A percentile compares a stretch with the other conserved stretches of the same genome.
phyloP scores from a whole-genome alignment of 2,329 filamentous ascomycete species.

The Aspergillus candidus region DNA sequence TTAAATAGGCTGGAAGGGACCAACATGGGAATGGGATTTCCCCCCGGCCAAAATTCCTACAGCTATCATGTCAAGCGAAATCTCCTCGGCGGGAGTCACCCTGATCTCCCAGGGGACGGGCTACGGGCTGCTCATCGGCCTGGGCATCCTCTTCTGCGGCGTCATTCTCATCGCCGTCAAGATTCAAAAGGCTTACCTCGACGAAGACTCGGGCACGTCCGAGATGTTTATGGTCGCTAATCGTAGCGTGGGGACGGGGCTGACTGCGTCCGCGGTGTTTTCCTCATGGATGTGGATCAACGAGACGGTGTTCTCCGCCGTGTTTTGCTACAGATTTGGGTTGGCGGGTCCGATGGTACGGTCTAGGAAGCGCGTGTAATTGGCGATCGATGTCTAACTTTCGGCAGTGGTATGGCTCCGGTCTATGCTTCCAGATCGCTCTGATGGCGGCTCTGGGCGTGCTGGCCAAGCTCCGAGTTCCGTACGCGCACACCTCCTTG shows the following conservation, averaged over 20 bases:
- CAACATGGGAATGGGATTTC: not conserved
- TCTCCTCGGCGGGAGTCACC: slow-evolving; percentile 5
- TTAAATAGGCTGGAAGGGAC: too few relatives aligned
- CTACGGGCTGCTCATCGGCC: slow-evolving; percentile 46
- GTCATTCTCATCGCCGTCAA: slow-evolving; percentile 44
- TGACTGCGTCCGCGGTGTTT: slow-evolving; percentile 35
- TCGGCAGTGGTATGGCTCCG: slow-evolving; percentile 33
- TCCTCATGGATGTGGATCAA: slow-evolving; percentile 39
- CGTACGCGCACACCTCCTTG: slow-evolving; percentile 47
- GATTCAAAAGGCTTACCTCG: slow-evolving; percentile 35
- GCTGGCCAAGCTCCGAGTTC: slow-evolving; percentile 45
- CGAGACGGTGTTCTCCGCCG: slow-evolving; percentile 31
- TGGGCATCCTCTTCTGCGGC: slow-evolving; percentile 43
- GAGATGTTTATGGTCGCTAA: slow-evolving; percentile 39
- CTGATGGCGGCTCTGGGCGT: slow-evolving; percentile 47
- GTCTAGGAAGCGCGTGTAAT: not conserved
- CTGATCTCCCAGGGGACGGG: slow-evolving; percentile 25
- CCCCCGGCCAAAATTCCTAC: not conserved
- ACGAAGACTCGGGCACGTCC: slow-evolving; percentile 34
- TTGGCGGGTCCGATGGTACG: slow-evolving; percentile 30
- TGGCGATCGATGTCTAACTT: not conserved
- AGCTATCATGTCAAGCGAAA: not conserved
- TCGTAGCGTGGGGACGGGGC: slow-evolving; percentile 31
- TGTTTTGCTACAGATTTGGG: slow-evolving; percentile 31
- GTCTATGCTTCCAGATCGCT: slow-evolving; percentile 45